Evolutionary conservation across 2,329 filamentous ascomycete genomes (phyloP), one percentile per base, ranked within the genome.

Genomic region (Aspergillus calidoustus): DNA sequence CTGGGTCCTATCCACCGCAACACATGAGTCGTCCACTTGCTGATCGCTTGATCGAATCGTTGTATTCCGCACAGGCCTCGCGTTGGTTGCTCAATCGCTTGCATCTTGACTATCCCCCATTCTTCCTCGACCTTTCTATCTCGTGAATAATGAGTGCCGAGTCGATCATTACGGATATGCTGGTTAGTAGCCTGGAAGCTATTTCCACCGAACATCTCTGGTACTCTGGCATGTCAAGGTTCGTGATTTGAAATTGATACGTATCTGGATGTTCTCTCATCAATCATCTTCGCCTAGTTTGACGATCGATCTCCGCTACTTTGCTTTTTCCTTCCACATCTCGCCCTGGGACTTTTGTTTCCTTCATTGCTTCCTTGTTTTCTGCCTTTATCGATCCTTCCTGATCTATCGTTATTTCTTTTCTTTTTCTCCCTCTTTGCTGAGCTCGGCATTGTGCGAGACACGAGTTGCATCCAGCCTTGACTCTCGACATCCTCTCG

Each of bases 311-410:
- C 31, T 41, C 23, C 38, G 3, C 28, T 8, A 5, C 31, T 53
- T 52, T 58, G 48, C 47, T 58, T 58, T 52, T 52, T 58, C 31
- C 31, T 44, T 38, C 48, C 13, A 17, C 7, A 31, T 34, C 47
- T 34, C 22, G 23, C 9, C 7, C 15, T 31, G 38, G 46, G 19
- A 51, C 34, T 57, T 43, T 57, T 38, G 23, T 34, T 25, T 46
- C 19, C n/a, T 22, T 19, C 13, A 19, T 38, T 46, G 48, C n/a
- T n/a, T 49, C 48, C 48, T 47, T 52, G 19, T 52, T 49, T 46
- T 19, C 48, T n/a, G 48, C 48, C n/a, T 17, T 15, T 31, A n/a
- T 31, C 17, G 48, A 30, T 25, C 8, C 48, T 51, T 25, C 17
- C 4, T 51, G 48, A 51, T 30, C 48, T 30, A 30, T 51, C 25